A percentile compares a stretch with the other conserved stretches of the same genome.
Conservation (phyloP, 1,139 yeast species). For the Taiozyma sp. region DNA sequence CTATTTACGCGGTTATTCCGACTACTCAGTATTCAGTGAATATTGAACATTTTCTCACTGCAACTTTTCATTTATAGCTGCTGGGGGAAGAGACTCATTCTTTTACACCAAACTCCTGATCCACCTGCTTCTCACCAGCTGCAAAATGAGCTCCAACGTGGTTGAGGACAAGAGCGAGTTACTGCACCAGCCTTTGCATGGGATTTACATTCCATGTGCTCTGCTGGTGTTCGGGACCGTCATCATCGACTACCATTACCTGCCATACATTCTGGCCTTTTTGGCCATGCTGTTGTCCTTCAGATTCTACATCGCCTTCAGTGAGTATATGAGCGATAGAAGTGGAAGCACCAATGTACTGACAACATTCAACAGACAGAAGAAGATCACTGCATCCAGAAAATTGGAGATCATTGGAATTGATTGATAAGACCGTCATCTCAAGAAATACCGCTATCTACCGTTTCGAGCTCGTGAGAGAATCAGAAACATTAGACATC, state of each 20-base stretch:
- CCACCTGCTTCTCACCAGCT: background rate
- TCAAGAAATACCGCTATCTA: slow-evolving; percentile 69
- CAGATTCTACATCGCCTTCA: slow-evolving; percentile 45
- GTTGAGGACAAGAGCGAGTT: slow-evolving; percentile 16
- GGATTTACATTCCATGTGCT: slow-evolving; percentile 63
- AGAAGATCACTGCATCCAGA: slow-evolving; percentile 43
- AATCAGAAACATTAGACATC: slow-evolving; percentile 55
- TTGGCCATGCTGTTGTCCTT: slow-evolving; percentile 41
- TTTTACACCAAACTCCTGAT: background rate
- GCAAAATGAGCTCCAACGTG: background rate
- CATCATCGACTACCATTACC: slow-evolving; percentile 45
- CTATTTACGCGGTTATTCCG: background rate
- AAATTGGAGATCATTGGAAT: slow-evolving; percentile 61
- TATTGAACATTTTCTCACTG: background rate
- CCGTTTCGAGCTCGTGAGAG: slow-evolving; percentile 58
- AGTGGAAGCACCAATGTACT: background rate
- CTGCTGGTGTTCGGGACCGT: slow-evolving; percentile 59
- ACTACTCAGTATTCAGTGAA: background rate
- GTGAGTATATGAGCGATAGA: background rate
- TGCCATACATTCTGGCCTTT: slow-evolving; percentile 44
- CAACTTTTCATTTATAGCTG: background rate
- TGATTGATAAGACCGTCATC: slow-evolving; percentile 66
- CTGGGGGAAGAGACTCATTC: too few relatives aligned
- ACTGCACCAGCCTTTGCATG: slow-evolving; percentile 62
- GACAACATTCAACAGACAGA: slow-evolving; percentile 11